Evolutionary conservation across 257 asterid species (phyloP).

Genomic region (Solanum bulbocastanum): DNA sequence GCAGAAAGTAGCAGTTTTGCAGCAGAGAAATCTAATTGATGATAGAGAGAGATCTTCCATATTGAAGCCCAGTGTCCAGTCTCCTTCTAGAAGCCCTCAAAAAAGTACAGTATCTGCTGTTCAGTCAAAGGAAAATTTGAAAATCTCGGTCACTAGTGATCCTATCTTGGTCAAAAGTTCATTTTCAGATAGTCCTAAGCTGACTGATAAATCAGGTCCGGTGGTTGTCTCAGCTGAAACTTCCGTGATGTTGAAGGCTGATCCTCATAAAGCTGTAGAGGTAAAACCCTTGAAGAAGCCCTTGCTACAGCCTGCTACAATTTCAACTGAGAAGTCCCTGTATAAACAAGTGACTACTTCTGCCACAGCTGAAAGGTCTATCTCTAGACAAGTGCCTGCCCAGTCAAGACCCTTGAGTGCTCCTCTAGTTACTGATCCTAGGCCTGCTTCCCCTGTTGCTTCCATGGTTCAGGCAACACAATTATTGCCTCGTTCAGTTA

Average conservation of each 20-base stretch:
- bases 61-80: conserved; percentile 14
- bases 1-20: conserved; percentile 45
- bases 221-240: conserved; percentile 20
- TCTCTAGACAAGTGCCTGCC: conserved; percentile 25
- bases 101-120: conserved; percentile 17
- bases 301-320: not conserved
- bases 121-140: conserved; percentile 20
- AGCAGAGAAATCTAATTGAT: conserved; percentile 10
- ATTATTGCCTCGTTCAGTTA: conserved; percentile 47
- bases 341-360: conserved; percentile 13
- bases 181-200: conserved; percentile 36
- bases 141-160: conserved; percentile 15
- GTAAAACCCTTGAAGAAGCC: conserved; percentile 26
- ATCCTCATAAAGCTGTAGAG: conserved; percentile 17
- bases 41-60: conserved; percentile 17
- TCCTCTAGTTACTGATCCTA: conserved; percentile 47
- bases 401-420: conserved; percentile 79
- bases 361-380: conserved; percentile 19
- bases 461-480: conserved; percentile 53
- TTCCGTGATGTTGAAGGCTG: conserved; percentile 16
- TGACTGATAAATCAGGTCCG: conserved; percentile 20
- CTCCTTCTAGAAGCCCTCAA: conserved; percentile 43
- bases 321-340: not conserved
- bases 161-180: conserved; percentile 22
- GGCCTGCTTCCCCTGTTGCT: conserved; percentile 38